Evolutionary conservation across 2,329 filamentous ascomycete species (phyloP).

Genomic region (Aspergillus arachidicola): DNA sequence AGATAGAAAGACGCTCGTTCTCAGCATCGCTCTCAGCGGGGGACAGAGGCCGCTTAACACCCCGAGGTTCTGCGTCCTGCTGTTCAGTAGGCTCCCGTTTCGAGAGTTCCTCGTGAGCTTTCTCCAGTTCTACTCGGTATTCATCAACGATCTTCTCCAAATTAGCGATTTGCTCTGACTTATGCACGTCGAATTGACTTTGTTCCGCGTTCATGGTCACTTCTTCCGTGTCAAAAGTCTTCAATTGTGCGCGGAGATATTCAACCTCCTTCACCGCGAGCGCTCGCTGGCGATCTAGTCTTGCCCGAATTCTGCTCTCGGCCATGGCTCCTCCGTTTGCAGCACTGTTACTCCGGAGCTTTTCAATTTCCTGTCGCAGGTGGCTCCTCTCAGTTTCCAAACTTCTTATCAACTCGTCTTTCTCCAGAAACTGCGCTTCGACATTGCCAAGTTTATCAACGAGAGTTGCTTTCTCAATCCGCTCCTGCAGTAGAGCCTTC

Average conservation of each 20-base stretch:
- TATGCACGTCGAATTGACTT: conserved; percentile 71
- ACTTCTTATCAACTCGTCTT: conserved; percentile 71
- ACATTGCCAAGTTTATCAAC: conserved; percentile 77
- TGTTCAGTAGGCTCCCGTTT: conserved; percentile 58
- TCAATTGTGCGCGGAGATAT: conserved; percentile 88
- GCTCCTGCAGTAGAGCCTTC: conserved; percentile 78
- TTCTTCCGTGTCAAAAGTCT: conserved; percentile 85
- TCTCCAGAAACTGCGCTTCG: conserved; percentile 75
- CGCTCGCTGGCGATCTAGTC: conserved; percentile 81
- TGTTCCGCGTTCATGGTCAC: conserved; percentile 76
- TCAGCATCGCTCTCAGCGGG: conserved; percentile 57
- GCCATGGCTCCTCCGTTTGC: conserved; percentile 47
- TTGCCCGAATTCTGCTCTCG: conserved; percentile 69
- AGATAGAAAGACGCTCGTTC: conserved; percentile 75
- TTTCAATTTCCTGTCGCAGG: conserved; percentile 71
- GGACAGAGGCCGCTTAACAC: conserved; percentile 67
- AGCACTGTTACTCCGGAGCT: conserved; percentile 57
- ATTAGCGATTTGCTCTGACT: conserved; percentile 72
- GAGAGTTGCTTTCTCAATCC: conserved; percentile 77
- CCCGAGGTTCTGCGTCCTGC: conserved; percentile 44
- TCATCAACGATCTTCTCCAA: conserved; percentile 85
- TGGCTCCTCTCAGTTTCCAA: conserved; percentile 70
- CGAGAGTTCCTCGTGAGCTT: conserved; percentile 72
- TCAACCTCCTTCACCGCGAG: conserved; percentile 91
- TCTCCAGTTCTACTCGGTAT: conserved; percentile 79